Base-by-base conservation (phyloP, 2,329 filamentous ascomycete genomes). In the Phaeosphaeriaceae sp. region DNA sequence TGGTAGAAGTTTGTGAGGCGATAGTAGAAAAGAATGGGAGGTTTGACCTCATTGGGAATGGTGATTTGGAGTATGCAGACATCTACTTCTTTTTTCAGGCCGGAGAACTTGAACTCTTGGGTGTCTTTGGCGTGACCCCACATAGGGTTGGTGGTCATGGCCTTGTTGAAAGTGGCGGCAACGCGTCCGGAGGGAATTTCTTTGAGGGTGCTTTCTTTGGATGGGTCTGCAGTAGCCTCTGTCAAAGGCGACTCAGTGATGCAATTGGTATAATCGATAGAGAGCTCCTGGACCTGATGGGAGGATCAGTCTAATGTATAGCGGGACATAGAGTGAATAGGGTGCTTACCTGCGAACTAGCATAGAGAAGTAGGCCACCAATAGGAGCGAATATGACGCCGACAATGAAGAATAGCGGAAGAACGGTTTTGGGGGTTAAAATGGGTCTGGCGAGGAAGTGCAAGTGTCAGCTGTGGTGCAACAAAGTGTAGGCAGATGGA, bases 1-100 rank as follows among this genome's bases (percentile, higher is more conserved):
- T 99, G 94, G 79, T 97, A 97, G 78, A 99, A 99, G 77, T 97
- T 96, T 49, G 91, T 93, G 56, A 99, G 86, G 61, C 89, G 88
- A 75, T 99, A 99, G 79, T 97, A 99, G 74, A 97, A 86, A 53
- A 93, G 83, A 9, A 99, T 89, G 0, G 93, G 92, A 1, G 92
- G 84, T 3, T 83, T 81, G 74, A 99, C 87, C 50, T 86, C 79
- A 64, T 93, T 87, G 1, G 91, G 90, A 7, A 97, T 86, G 29
- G 83, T 79, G 75, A 97, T 96, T 54, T 85, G 81, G 47, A 99
- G 75, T 26, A 82, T 82, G 81, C 94, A 99, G 18, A 80, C 72
- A 9, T 73, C 74, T 4, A 75, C 83, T 28, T 66, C 60, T 29
- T 56, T 50, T 7, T 20, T 48, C 47, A 52, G 47, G 33, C 50